Evolutionary conservation across 495 filamentous ascomycete species (phyloP), one percentile per base, ranked within the genome.

Genomic region (Amniculicola lignicola): DNA sequence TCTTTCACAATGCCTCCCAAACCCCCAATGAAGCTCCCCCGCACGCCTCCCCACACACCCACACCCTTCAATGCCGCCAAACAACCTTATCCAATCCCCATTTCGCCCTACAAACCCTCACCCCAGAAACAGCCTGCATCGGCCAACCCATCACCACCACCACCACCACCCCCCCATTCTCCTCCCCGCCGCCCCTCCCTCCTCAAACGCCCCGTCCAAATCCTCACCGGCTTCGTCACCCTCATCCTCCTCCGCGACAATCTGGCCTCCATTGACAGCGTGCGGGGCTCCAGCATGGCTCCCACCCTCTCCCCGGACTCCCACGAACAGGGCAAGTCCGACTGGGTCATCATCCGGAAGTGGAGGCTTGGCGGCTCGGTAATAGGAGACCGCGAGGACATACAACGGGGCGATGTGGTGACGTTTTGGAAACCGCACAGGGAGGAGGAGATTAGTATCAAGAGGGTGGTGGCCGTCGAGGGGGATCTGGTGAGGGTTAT

Each of bases 201-300:
- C 2, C n/a, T 5, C 22, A 50, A 18, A 27, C 27, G 16, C 35
- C 14, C 14, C 11, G 35, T 37, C 47, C n/a, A 9, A 1, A 15
- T 27, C 42, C 5, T 28, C 5, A 23, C 46, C 33, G 11, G 29
- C 54, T 27, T 3, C 38, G 21, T 14, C 38, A 28, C 1, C 19
- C 19, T 51, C 19, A 33, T 56, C 47, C 39, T 51, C 27, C 21
- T 58, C 16, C 49, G 54, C 45, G 57, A 64, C 45, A 27, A 60
- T 25, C 1, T 57, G 14, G 15, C 57, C 22, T 39, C 35, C 18
- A 25, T 50, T 3, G 47, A 53, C 40, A 41, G 25, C 14, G 54
- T 70, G 15, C 58, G 28, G 3, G 70, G 70, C 16, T 19, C 22
- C 4, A 66, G 60, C 29, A 73, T 73, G 70, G 48, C 66, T 6